Evolutionary conservation across 306 rosid genomes (phyloP), one percentile per base, ranked within the genome.

Genomic region (Cotoneaster glaucophyllus): DNA sequence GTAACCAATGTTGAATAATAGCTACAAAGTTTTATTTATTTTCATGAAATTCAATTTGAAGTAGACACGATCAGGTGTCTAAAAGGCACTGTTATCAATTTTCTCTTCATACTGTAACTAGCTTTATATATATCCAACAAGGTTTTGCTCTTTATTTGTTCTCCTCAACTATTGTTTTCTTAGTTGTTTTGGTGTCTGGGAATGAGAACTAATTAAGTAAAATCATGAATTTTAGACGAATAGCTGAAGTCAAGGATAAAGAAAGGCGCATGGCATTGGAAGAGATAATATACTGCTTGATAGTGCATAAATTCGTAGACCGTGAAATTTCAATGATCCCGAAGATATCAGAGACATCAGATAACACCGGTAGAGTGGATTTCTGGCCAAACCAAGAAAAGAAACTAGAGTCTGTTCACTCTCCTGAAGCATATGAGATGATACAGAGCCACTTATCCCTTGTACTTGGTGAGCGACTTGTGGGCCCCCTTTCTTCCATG

Each of bases 381-480:
- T 86, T 86, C 57, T 96, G 97, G 98, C 97, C 98, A 29, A 89
- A 92, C 74, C 98, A 90, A 79, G 99, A 95, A 81, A 86, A 85
- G 50, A 92, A 95, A 79, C 91, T 95, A 43, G 96, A 90, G 81
- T 85, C 87, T 26, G 81, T 95, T 80, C 99, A 95, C 77, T 95
- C 99, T 58, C 76, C 86, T 3, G 96, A 95, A 85, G 98, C 97
- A 76, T 90, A 86, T 15, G 97, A 95, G 84, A 95, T 92, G 99
- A 92, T 95, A 74, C 96, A 89, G 83, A 86, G 86, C 82, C 98
- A 95, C 79, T 83, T 95, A 70, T 85, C 97, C 62, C 83, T 90
- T 32, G 96, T 92, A 15, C 86, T 95, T 48, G 97, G 90, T 24
- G 99, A 92, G n/a, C 79, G 91, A 44, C 54, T 75, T 28, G 96